Percentiles rank a stretch among this genome's conserved stretches.
These are phyloP conservation scores for Pythium aristosporum DNA, from an alignment of 352 stramenopile species.

Conservation along the genomic window DNA sequence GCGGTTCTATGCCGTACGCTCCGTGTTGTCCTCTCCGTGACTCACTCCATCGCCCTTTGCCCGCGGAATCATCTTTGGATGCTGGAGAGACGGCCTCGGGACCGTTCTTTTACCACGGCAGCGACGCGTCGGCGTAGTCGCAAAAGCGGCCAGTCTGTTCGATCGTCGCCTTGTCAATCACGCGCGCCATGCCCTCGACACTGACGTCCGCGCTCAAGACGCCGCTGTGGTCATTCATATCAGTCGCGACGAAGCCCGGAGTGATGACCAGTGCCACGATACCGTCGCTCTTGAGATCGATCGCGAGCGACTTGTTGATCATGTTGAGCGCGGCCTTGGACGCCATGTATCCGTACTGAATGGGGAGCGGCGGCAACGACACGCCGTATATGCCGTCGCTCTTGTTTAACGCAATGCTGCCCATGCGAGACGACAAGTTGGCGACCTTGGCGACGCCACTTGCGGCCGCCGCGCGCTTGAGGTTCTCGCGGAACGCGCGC, in stretches of 20 bases:
- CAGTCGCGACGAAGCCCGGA: constrained; percentile 58
- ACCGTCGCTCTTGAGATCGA: constrained; percentile 42
- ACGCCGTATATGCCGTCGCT: constrained; percentile 24
- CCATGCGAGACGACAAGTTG: constrained; percentile 43
- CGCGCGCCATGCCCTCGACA: constrained; percentile 44
- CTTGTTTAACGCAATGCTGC: constrained; percentile 45
- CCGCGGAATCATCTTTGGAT: too few species aligned
- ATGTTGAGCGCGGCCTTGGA: constrained; percentile 75
- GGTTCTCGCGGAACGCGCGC: constrained; percentile 39
- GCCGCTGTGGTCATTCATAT: constrained; percentile 50
- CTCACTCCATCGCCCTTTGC: too few species aligned
- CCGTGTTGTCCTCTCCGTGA: too few species aligned
- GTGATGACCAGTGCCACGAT: constrained; percentile 43
- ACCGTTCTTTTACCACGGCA: constrained; percentile 33
- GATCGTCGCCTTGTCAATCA: constrained; percentile 54
- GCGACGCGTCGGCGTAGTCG: constrained; percentile 24
- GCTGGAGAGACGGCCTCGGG: too few species aligned
- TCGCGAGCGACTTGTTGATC: constrained; percentile 41
- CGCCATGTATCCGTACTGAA: constrained; percentile 57
- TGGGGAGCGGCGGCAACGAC: too few species aligned
- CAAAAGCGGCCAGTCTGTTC: constrained; percentile 43
- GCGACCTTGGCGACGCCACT: constrained; percentile 33
- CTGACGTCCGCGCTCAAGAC: constrained; percentile 42
- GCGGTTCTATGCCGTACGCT: too few species aligned
- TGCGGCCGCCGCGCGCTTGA: constrained; percentile 27